Base-by-base conservation (phyloP, 495 filamentous ascomycete species). In the Saxophila tyrrhenica region DNA sequence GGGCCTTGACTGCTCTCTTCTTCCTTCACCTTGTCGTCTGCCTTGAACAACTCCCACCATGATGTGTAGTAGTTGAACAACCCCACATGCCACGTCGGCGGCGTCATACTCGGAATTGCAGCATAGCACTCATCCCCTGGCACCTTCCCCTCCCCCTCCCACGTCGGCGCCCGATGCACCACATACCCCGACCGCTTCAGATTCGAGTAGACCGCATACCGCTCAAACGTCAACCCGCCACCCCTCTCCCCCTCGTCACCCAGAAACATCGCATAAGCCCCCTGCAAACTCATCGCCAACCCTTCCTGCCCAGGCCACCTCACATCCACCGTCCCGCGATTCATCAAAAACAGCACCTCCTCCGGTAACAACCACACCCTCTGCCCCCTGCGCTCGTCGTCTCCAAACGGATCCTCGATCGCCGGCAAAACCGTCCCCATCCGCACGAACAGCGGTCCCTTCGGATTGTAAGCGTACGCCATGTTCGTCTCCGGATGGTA, bases 291-390 rank as follows among this genome's bases (percentile, higher is more conserved):
- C 75, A 97, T 83, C 0, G 91, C 88, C 20, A 90, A 69, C 0
- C 82, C 85, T 8, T 74, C 63, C n/a, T 83, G 76, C 65, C 65
- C 49, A 25, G 85, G 86, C 85, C 86, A 98, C 72, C 87, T 78
- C 22, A 95, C 72, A 69, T 96, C 87, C 60, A 98, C 54, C 56
- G 75, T 85, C 0, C 91, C 92, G 58, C 91, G 70, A 69, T 98
- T 92, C 17, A 97, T 72, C 43, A 95, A 62, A 65, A 87, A 97
- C 47, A 98, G 69, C 7, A 87, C 85, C 64, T 98, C 92, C 65
- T 98, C 94, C 0, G 90, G 90, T n/a, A 94, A 65, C 23, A 98
- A 64, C 87, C 87, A 94, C 20, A 89, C 62, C 46, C 75, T 45
- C 25, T 52, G 23, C 16, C 59, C 58, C 2, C 57, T 25, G 1